Base-by-base conservation (phyloP, 2,329 filamentous ascomycete genomes). In the Alternaria incomplexa region DNA sequence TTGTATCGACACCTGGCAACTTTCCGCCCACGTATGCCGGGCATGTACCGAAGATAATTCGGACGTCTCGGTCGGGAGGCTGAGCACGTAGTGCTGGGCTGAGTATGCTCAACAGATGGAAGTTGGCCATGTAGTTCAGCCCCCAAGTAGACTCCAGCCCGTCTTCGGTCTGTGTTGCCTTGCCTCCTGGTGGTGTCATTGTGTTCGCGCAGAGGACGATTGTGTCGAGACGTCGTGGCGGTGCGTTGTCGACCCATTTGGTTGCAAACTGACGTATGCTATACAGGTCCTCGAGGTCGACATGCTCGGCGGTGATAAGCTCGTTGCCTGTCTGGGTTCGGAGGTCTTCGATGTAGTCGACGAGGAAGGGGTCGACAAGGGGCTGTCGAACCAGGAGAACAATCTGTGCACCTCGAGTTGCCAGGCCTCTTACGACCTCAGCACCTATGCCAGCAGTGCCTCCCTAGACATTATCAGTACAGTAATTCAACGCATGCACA, bases 241-340 rank as follows among this genome's bases (percentile, higher is more conserved):
- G 95, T 22, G 92, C 88, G 79, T 97, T 98, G 80, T 99, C 95
- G 69, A 99, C 93, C 95, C 96, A 99, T 83, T 93, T 95, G 0
- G 96, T 99, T 12, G 96, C 96, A 78, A 99, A 99, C 66, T 90
- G 86, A 43, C 96, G 91, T 72, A 99, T 90, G 79, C 92, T 96
- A 79, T 97, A 89, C n/a, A 99, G 84, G 15, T 91, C 95, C 12
- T 90, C 83, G 26, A 99, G 87, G 76, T 99, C 93, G 72, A 97
- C 93, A 81, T 97, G 92, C 80, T 99, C 96, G 63, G 96, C 93
- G 74, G 97, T 98, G 71, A 99, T 93, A 75, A 99, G 85, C 62
- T 94, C 85, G 81, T 98, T 98, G 30, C 88, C 86, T 8, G 93
- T 93, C 57, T 86, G 84, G 26, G 86, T 84, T 58, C 96, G 91